Conservation (phyloP, 2,329 filamentous ascomycete species). For the Chlorencoelia australis region DNA sequence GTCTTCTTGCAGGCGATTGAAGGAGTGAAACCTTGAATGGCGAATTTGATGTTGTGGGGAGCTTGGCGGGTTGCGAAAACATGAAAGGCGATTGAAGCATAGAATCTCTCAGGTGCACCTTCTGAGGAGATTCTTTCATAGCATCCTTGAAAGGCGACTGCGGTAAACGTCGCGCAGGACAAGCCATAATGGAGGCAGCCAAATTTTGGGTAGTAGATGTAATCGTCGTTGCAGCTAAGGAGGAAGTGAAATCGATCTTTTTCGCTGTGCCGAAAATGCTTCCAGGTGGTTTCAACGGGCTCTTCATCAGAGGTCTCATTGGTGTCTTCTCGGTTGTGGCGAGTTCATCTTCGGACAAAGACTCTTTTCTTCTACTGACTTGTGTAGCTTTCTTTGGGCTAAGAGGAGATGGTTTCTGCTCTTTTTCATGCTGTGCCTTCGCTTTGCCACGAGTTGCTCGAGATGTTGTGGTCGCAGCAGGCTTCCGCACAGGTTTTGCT, state of each 20-base stretch:
- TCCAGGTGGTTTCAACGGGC: slow-evolving; percentile 41
- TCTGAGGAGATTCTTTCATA: slow-evolving; percentile 46
- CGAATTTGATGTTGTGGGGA: slow-evolving; percentile 11
- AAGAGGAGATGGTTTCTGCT: slow-evolving; percentile 39
- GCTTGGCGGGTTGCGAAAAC: slow-evolving; percentile 17
- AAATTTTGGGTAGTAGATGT: slow-evolving; percentile 28
- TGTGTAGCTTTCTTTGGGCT: slow-evolving; percentile 58
- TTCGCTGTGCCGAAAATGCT: slow-evolving; percentile 26
- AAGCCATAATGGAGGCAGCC: slow-evolving; percentile 34
- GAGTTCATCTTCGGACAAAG: slow-evolving; percentile 50
- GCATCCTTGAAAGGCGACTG: slow-evolving; percentile 44
- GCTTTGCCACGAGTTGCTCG: slow-evolving; percentile 23
- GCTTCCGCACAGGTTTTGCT: slow-evolving; percentile 40
- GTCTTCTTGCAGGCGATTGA: slow-evolving; percentile 26
- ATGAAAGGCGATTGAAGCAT: slow-evolving; percentile 25
- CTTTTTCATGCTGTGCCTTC: slow-evolving; percentile 24
- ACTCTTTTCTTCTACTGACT: slow-evolving; percentile 36
- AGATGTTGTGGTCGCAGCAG: slow-evolving; percentile 26
- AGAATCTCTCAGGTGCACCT: slow-evolving; percentile 24
- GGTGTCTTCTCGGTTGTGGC: slow-evolving; percentile 41
- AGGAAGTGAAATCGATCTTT: slow-evolving; percentile 29
- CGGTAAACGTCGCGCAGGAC: slow-evolving; percentile 45
- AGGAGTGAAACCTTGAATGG: slow-evolving; percentile 24
- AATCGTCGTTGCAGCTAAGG: slow-evolving; percentile 20
- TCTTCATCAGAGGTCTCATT: slow-evolving; percentile 43